These are phyloP conservation scores for Capillidium heterosporum DNA, from an alignment of 371 early-diverging fungal species.

Conservation along the genomic window DNA sequence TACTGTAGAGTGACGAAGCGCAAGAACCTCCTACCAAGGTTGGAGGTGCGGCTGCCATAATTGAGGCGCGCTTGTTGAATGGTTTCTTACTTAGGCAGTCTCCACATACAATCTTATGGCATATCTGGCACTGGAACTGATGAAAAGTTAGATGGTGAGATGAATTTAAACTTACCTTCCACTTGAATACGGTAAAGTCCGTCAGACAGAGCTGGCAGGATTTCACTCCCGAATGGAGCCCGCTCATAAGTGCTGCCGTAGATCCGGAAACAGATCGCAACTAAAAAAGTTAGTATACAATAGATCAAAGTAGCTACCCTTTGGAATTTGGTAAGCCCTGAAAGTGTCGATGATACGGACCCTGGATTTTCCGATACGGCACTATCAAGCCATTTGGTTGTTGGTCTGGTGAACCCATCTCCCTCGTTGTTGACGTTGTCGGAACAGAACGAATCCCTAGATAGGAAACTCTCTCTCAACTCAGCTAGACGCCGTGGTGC, in stretches of 20 bases:
- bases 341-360: not conserved
- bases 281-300: not conserved
- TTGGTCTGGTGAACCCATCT: too few relatives aligned
- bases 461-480: not conserved
- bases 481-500: constrained; percentile 2
- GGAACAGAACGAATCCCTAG: constrained; percentile 2
- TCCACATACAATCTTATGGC: constrained; percentile 2
- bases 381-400: too few relatives aligned
- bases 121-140: not conserved
- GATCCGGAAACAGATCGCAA: not conserved
- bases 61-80: too few relatives aligned
- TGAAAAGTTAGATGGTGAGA: not conserved
- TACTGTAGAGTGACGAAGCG: not conserved
- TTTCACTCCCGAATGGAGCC: constrained; percentile 4
- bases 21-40: too few relatives aligned
- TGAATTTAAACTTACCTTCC: constrained; percentile 8
- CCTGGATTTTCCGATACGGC: not conserved
- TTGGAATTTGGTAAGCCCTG: not conserved
- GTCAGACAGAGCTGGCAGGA: constrained; percentile 8
- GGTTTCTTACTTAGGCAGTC: constrained; percentile 4
- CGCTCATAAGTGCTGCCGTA: not conserved
- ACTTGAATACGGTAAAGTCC: constrained; percentile 12
- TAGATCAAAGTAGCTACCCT: not conserved
- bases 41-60: too few relatives aligned
- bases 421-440: not conserved